Conservation (phyloP, 2,329 filamentous ascomycete genomes). For the Trichoderma atrobrunneum region DNA sequence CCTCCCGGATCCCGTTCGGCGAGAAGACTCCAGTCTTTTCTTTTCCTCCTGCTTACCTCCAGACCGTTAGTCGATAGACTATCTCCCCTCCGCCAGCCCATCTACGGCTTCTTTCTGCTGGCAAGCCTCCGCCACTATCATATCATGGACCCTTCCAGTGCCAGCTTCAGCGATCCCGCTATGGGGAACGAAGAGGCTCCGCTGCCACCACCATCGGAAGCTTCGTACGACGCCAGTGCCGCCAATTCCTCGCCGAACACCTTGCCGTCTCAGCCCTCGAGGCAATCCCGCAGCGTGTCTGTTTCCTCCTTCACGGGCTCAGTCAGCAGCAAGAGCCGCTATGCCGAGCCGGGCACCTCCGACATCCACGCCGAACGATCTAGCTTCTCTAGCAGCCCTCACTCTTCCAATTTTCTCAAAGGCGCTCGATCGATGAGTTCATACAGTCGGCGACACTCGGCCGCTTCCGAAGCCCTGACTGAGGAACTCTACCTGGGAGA, state of each 20-base stretch:
- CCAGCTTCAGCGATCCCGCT: slow-evolving; percentile 1
- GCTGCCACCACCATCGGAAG: not conserved
- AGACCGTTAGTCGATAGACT: slow-evolving; percentile 5
- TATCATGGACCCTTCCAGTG: slow-evolving; percentile 13
- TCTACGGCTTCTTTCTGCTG: not conserved
- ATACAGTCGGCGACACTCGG: slow-evolving; percentile 44
- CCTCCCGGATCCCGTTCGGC: not conserved
- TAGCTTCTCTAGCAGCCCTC: slow-evolving; percentile 60
- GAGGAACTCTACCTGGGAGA: slow-evolving; percentile 37
- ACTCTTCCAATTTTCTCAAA: slow-evolving; percentile 44
- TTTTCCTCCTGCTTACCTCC: not conserved
- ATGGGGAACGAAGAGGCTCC: slow-evolving; percentile 2
- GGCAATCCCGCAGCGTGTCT: slow-evolving; percentile 41
- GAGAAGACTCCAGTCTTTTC: not conserved
- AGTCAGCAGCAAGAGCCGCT: slow-evolving; percentile 46
- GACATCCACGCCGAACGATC: slow-evolving; percentile 57
- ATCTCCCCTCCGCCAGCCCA: not conserved
- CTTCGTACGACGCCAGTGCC: slow-evolving; percentile 12
- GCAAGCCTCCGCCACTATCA: slow-evolving; percentile 5
- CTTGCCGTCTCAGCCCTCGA: slow-evolving; percentile 14
- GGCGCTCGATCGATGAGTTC: slow-evolving; percentile 41
- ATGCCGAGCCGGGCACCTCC: slow-evolving; percentile 59
- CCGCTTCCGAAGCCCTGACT: slow-evolving; percentile 40
- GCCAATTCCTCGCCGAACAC: slow-evolving; percentile 15
- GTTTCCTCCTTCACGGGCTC: slow-evolving; percentile 41